Evolutionary conservation across 1,139 yeast species (phyloP), one percentile per base, ranked within the genome.

Genomic region (Kodamaea plutei): DNA sequence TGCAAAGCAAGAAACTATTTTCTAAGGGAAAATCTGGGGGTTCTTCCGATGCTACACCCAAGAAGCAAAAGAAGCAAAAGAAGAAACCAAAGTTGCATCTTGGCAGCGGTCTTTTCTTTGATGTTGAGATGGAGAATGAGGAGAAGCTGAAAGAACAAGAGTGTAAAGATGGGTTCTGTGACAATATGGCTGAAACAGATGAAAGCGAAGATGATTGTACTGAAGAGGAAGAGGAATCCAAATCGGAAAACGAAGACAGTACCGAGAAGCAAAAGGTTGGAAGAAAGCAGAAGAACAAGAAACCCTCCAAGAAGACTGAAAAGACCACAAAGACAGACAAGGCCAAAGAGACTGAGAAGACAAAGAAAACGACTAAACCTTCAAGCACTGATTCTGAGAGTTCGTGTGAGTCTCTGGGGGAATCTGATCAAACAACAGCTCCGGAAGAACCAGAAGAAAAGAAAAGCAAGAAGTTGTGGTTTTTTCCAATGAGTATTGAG

Each of bases 21-120:
- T n/a, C n/a, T n/a, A n/a, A n/a, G n/a, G n/a, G n/a, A n/a, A n/a
- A n/a, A n/a, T n/a, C n/a, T n/a, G n/a, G n/a, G n/a, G n/a, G n/a
- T n/a, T n/a, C n/a, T n/a, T n/a, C n/a, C n/a, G n/a, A n/a, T n/a
- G n/a, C n/a, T n/a, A n/a, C n/a, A n/a, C 22, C n/a, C 9, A 20
- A 20, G 22, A 6, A 6, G 10, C 6, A 20, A 6, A 6, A 12
- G 10, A 6, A 20, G 22, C 22, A 25, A 24, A 30, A 32, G 21
- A 25, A 21, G 8, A 28, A 38, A 12, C 34, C 34, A 8, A 24
- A 27, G 23, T 40, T 52, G 20, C 55, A 53, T 4, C 47, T 50
- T 30, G 56, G 53, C 5, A 47, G 57, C 6, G 45, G 45, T 13
- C 43, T 49, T 29, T 51, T 48, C 29, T 36, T 52, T 10, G 40